Evolutionary conservation across 352 stramenopile species (phyloP).

Genomic region (Phytopythium ostracodes): DNA sequence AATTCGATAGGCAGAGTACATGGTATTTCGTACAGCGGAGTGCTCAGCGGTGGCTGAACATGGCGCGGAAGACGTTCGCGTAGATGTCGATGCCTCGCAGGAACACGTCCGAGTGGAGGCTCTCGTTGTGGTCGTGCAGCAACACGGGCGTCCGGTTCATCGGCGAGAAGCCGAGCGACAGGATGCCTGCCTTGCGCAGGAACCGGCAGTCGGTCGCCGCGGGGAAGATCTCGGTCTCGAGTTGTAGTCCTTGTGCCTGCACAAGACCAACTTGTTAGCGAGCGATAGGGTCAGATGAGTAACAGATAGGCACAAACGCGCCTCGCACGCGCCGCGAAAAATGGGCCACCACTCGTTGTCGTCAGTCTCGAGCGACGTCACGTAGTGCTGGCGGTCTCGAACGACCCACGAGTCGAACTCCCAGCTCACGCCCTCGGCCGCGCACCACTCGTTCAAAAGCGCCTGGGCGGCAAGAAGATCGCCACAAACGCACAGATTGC

Average conservation of each 20-base stretch:
- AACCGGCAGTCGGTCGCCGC: conserved; percentile 92
- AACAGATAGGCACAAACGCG: not conserved
- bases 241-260: conserved; percentile 26
- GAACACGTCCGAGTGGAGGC: conserved; percentile 88
- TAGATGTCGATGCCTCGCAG: conserved; percentile 89
- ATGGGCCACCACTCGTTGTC: conserved; percentile 7
- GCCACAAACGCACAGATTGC: not conserved
- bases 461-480: not conserved
- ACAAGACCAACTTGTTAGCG: not conserved
- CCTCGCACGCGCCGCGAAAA: conserved; percentile 5
- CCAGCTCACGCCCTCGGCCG: conserved; percentile 85
- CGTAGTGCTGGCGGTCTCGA: not conserved
- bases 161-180: conserved; percentile 89
- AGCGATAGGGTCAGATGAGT: not conserved
- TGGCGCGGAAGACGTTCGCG: conserved; percentile 27
- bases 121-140: conserved; percentile 95
- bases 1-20: not conserved
- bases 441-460: conserved; percentile 87
- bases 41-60: conserved; percentile 20
- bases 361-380: conserved; percentile 6
- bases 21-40: not conserved
- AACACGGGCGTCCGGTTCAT: conserved; percentile 92
- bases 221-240: conserved; percentile 90
- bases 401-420: conserved; percentile 29
- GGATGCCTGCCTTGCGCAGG: conserved; percentile 84